phyloP scores from a whole-genome alignment of 768 basidiomycete genomes.

The Lyophyllum atratum region DNA sequence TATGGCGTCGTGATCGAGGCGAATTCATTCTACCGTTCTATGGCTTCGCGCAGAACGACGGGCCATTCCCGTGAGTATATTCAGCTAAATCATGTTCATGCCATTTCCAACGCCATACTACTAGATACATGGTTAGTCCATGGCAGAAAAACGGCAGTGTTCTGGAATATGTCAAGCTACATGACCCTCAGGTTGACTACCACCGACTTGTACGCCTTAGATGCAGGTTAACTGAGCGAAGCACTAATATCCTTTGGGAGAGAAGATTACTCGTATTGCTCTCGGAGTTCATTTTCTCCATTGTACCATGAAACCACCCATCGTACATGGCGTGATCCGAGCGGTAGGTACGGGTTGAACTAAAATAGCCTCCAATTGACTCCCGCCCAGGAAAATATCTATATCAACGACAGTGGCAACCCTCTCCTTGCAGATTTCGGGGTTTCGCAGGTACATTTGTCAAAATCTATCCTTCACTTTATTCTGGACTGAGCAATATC shows the following conservation, averaged over 20 bases:
- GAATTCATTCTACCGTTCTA: constrained; percentile 58
- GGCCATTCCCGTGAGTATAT: constrained; percentile 51
- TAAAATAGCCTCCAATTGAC: background rate
- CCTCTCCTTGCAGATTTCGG: constrained; percentile 62
- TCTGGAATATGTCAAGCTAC: constrained; percentile 44
- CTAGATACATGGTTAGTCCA: constrained; percentile 58
- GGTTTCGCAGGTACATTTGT: constrained; percentile 44
- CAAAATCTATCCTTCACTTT: background rate
- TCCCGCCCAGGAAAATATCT: constrained; percentile 44
- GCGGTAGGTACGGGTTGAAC: constrained; percentile 33
- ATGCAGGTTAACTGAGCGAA: background rate
- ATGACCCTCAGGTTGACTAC: constrained; percentile 43
- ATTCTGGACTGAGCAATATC: background rate
- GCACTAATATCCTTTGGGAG: background rate
- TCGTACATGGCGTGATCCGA: constrained; percentile 59
- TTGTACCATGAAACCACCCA: constrained; percentile 43
- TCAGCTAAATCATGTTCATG: background rate
- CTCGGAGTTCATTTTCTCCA: constrained; percentile 51
- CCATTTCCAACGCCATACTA: constrained; percentile 1
- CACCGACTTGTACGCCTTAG: constrained; percentile 35
- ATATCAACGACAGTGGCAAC: constrained; percentile 42
- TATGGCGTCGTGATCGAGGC: constrained; percentile 55
- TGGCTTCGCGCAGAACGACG: constrained; percentile 56
- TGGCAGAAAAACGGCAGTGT: constrained; percentile 58
- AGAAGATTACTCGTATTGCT: constrained; percentile 47